phyloP scores from a whole-genome alignment of 805 yeast genomes.

The Dipodascus albidus region DNA sequence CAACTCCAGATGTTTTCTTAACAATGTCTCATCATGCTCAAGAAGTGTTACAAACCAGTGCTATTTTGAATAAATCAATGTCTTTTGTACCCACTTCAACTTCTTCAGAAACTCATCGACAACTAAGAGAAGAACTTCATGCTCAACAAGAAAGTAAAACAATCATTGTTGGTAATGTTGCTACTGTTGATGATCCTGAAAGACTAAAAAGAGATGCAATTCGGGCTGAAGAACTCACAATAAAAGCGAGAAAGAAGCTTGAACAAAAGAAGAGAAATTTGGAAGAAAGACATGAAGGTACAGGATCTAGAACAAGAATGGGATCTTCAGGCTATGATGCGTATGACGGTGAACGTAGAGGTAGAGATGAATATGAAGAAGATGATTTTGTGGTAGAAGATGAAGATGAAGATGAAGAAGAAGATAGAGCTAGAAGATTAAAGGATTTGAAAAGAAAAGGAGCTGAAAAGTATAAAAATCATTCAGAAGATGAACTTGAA shows the following conservation, averaged over 20 bases:
- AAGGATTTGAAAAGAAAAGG: constrained; percentile 21
- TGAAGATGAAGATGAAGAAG: constrained; percentile 23
- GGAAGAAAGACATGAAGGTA: constrained; percentile 15
- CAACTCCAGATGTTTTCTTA: constrained; percentile 59
- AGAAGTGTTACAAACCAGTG: constrained; percentile 58
- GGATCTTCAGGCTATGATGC: constrained; percentile 3
- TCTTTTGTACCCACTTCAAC: constrained; percentile 86
- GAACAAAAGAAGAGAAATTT: constrained; percentile 26
- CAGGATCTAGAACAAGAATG: constrained; percentile 8
- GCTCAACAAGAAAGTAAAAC: constrained; percentile 20
- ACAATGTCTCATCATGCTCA: constrained; percentile 60
- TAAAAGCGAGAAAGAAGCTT: constrained; percentile 31
- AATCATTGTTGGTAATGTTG: constrained; percentile 25
- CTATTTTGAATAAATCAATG: constrained; percentile 51
- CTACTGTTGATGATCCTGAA: constrained; percentile 35
- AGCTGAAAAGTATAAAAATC: constrained; percentile 21
- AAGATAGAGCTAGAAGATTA: constrained; percentile 25
- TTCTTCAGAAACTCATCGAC: constrained; percentile 69
- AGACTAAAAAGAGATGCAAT: constrained; percentile 32
- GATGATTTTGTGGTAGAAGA: constrained; percentile 29
- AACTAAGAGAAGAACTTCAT: constrained; percentile 43
- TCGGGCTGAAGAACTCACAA: constrained; percentile 27
- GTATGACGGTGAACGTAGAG: constrained; percentile 15
- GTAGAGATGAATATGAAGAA: constrained; percentile 24
- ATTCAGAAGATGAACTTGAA: constrained; percentile 9